These are phyloP conservation scores for Helicocarpus griseus DNA, from an alignment of 2,329 filamentous ascomycete species.

Conservation along the genomic window DNA sequence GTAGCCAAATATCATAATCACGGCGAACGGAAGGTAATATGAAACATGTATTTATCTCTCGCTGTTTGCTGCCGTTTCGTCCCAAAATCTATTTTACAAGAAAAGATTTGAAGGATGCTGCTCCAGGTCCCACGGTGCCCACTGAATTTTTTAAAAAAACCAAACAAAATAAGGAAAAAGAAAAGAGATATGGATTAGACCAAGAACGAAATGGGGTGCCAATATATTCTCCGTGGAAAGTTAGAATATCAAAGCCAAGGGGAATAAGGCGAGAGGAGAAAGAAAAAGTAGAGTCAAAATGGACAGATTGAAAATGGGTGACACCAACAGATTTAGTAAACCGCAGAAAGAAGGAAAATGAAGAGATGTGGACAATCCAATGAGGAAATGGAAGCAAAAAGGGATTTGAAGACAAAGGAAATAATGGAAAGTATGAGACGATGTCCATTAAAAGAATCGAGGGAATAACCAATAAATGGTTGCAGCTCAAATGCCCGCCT, in stretches of 20 bases:
- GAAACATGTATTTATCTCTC: conserved; percentile 1
- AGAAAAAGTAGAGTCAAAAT: conserved; percentile 7
- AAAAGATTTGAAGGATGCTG: conserved; percentile 11
- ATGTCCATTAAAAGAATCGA: background rate
- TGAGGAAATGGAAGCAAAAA: background rate
- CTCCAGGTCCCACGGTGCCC: background rate
- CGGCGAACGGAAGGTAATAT: background rate
- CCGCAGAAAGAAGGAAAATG: background rate
- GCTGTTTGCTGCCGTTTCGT: conserved; percentile 5
- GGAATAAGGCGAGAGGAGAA: conserved; percentile 4
- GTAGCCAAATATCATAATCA: background rate
- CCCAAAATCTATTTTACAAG: conserved; percentile 26
- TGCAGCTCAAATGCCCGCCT: background rate
- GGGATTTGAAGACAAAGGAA: conserved; percentile 3
- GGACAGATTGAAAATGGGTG: conserved; percentile 9
- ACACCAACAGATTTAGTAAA: conserved; percentile 8
- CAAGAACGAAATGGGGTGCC: background rate
- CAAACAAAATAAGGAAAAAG: conserved; percentile 19
- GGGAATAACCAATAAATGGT: background rate
- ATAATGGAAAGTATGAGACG: conserved; percentile 3
- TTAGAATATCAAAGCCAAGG: conserved; percentile 1
- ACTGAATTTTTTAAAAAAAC: conserved; percentile 11
- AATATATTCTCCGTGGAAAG: conserved; percentile 1
- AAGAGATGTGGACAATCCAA: background rate
- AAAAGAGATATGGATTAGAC: background rate